Evolutionary conservation across 2,329 filamentous ascomycete genomes (phyloP).

Genomic region (Neurospora crassa): DNA sequence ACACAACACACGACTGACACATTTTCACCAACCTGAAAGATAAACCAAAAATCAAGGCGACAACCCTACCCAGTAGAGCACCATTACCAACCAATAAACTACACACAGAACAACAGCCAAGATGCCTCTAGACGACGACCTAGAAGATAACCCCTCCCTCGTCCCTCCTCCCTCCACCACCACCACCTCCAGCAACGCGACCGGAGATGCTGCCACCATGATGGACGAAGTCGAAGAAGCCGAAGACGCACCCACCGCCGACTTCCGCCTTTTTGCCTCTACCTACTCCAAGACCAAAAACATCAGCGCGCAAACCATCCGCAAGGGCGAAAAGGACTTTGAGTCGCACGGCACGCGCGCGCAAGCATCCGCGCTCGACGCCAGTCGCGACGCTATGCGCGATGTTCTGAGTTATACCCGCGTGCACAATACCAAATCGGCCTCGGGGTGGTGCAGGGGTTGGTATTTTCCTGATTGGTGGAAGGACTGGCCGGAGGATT

Average conservation of each 20-base stretch:
- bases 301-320: conserved; percentile 56
- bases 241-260: conserved; percentile 52
- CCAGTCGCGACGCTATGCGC: conserved; percentile 81
- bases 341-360: conserved; percentile 81
- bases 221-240: conserved; percentile 51
- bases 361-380: conserved; percentile 68
- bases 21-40: not conserved
- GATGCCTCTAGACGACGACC: conserved; percentile 23
- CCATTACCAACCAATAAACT: not conserved
- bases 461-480: conserved; percentile 63
- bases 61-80: not conserved
- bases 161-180: not conserved
- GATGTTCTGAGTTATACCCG: conserved; percentile 72
- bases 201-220: conserved; percentile 16
- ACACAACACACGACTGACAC: not conserved
- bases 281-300: conserved; percentile 39
- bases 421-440: conserved; percentile 50
- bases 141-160: conserved; percentile 13
- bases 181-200: not conserved
- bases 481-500: conserved; percentile 22
- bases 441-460: conserved; percentile 51
- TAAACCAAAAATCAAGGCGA: accelerated
- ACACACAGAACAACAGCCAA: not conserved
- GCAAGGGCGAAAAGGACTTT: conserved; percentile 94
- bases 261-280: conserved; percentile 65